Evolutionary conservation across 257 asterid genomes (phyloP).

Genomic region (Solanum ossicruentum): DNA sequence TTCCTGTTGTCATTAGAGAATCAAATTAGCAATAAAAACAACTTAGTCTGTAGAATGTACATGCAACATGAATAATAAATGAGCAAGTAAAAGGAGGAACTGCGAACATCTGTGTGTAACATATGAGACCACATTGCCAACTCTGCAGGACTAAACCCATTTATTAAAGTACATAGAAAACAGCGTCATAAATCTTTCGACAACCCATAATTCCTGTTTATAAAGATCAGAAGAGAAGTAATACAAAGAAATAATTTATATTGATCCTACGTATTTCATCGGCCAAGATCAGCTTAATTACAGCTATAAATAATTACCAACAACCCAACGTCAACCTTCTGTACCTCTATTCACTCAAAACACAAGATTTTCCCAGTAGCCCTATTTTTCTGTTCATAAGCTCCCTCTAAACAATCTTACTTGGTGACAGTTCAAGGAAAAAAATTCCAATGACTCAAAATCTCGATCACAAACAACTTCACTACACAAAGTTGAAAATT

Average conservation of each 20-base stretch:
- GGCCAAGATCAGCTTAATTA: background rate
- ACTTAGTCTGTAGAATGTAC: background rate
- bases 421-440: background rate
- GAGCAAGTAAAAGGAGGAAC: background rate
- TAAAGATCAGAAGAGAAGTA: background rate
- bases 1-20: slow-evolving; percentile 46
- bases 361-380: background rate
- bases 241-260: background rate
- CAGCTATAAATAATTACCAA: background rate
- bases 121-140: background rate
- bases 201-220: background rate
- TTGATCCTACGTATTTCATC: background rate
- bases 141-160: background rate
- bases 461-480: background rate
- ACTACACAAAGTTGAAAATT: background rate
- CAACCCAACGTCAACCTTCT: background rate
- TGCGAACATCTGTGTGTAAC: background rate
- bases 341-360: background rate
- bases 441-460: background rate
- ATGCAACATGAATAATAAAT: background rate
- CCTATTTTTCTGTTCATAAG: background rate
- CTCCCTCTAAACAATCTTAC: background rate
- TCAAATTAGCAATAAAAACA: slow-evolving; percentile 6
- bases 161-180: background rate
- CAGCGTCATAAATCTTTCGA: background rate